These are phyloP conservation scores for Penicillium argentinense DNA, from an alignment of 495 filamentous ascomycete species.

Conservation along the genomic window DNA sequence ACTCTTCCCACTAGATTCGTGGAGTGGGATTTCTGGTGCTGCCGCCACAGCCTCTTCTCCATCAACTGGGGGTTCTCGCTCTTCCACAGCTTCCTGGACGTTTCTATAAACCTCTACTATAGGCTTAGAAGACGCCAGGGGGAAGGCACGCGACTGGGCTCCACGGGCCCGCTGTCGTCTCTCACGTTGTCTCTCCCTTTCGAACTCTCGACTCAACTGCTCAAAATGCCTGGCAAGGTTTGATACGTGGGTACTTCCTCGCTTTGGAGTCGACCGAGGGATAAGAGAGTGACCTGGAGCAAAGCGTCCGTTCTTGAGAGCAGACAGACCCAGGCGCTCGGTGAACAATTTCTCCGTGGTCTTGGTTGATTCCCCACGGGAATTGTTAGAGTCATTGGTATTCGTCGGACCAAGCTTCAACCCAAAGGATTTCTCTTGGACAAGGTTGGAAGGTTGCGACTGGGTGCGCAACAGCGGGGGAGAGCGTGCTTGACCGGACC, in stretches of 20 bases:
- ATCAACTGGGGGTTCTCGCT: slow-evolving; percentile 73
- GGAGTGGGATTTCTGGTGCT: slow-evolving; percentile 26
- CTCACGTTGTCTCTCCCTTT: slow-evolving; percentile 88
- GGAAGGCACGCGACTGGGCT: slow-evolving; percentile 78
- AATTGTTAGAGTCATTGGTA: slow-evolving; percentile 21
- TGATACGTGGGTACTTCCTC: slow-evolving; percentile 73
- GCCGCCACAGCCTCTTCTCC: slow-evolving; percentile 40
- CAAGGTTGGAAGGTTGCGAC: slow-evolving; percentile 60
- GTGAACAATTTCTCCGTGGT: slow-evolving; percentile 69
- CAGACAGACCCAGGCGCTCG: slow-evolving; percentile 60
- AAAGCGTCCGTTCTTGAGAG: slow-evolving; percentile 61
- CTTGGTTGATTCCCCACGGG: slow-evolving; percentile 31
- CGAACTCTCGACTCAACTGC: slow-evolving; percentile 92
- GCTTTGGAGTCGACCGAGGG: slow-evolving; percentile 75
- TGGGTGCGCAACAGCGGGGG: slow-evolving; percentile 69
- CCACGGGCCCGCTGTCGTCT: slow-evolving; percentile 78
- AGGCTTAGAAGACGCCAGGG: slow-evolving; percentile 87
- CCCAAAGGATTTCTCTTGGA: slow-evolving; percentile 27
- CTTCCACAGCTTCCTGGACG: slow-evolving; percentile 87
- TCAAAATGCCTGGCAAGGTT: slow-evolving; percentile 93
- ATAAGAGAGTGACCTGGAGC: slow-evolving; percentile 72
- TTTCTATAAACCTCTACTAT: slow-evolving; percentile 95
- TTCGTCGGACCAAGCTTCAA: slow-evolving; percentile 16
- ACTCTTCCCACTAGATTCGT: slow-evolving; percentile 28
- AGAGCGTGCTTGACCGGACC: slow-evolving; percentile 46